Percentiles rank a stretch among this genome's conserved stretches.
Evolutionary conservation across 192 early-diverging fungal genomes (phyloP).

Genomic region (Linnemannia elongata): DNA sequence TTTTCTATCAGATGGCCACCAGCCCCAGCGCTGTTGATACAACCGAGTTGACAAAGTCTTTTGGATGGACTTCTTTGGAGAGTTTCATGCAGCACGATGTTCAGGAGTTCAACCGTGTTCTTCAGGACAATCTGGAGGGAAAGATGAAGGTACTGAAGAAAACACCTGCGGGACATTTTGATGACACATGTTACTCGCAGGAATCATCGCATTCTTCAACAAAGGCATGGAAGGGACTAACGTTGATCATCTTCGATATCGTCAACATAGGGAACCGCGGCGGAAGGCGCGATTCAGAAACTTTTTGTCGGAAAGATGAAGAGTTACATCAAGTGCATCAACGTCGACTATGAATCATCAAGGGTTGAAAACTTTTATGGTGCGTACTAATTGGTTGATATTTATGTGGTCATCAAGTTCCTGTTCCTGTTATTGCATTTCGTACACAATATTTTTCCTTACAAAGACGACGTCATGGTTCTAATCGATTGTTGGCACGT

Average conservation of each 20-base stretch:
- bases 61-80: conserved; percentile 97
- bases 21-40: conserved; percentile 84
- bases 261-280: conserved; percentile 77
- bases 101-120: conserved; percentile 97
- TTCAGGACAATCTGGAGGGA: conserved; percentile 96
- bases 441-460: neutral
- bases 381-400: conserved; percentile 26
- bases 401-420: neutral
- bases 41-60: conserved; percentile 95
- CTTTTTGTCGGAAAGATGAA: conserved; percentile 99
- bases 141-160: conserved; percentile 90
- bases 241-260: neutral
- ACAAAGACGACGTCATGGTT: neutral
- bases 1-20: conserved; percentile 93
- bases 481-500: neutral
- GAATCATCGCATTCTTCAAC: neutral
- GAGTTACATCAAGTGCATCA: conserved; percentile 95
- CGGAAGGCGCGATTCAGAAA: conserved; percentile 90
- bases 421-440: neutral
- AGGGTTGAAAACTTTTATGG: conserved; percentile 95
- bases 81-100: conserved; percentile 99
- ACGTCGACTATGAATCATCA: conserved; percentile 96
- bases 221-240: neutral
- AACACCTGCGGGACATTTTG: neutral
- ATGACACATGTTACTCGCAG: too few species aligned